Conservation (phyloP, 2,329 filamentous ascomycete species). For the Penicillium polonicum region DNA sequence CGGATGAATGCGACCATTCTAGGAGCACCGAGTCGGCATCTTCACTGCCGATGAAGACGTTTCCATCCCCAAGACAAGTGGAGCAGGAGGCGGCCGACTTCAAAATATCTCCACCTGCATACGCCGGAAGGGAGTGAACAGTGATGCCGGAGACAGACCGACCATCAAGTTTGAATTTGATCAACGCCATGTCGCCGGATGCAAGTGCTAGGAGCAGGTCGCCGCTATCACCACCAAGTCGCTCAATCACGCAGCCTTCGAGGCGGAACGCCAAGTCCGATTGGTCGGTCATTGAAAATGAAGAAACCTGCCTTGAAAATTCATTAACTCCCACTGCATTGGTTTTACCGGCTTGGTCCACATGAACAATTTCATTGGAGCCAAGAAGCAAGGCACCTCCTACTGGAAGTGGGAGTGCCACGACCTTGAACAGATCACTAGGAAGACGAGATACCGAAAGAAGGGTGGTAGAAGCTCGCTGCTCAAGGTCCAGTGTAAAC, state of each 20-base stretch:
- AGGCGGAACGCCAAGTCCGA: slow-evolving; percentile 75
- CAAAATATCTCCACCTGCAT: slow-evolving; percentile 64
- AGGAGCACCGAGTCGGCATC: slow-evolving; percentile 77
- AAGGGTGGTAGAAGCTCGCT: slow-evolving; percentile 88
- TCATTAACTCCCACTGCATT: slow-evolving; percentile 91
- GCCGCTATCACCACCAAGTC: slow-evolving; percentile 71
- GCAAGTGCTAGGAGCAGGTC: slow-evolving; percentile 82
- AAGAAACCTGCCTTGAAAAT: slow-evolving; percentile 77
- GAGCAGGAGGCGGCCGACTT: slow-evolving; percentile 66
- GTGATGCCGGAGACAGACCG: slow-evolving; percentile 83
- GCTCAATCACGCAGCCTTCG: slow-evolving; percentile 76
- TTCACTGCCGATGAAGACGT: slow-evolving; percentile 83
- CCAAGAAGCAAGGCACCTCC: slow-evolving; percentile 86
- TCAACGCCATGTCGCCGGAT: slow-evolving; percentile 69
- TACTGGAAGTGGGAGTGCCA: slow-evolving; percentile 80
- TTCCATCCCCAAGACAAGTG: slow-evolving; percentile 64
- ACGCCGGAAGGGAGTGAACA: slow-evolving; percentile 63
- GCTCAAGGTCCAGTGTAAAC: slow-evolving; percentile 90
- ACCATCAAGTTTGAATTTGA: slow-evolving; percentile 85
- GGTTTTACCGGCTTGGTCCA: slow-evolving; percentile 92
- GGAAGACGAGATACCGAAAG: slow-evolving; percentile 82
- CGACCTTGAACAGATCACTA: slow-evolving; percentile 78
- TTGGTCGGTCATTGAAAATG: slow-evolving; percentile 84
- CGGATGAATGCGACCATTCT: slow-evolving; percentile 70
- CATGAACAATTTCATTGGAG: slow-evolving; percentile 85